Conservation (phyloP, 176 grass and related monocot species). For the maize (Zea mays) region Zm-B73-REFERENCE-NAM-5.0 NC_050097.1:203053001-203053500, state of each 20-base stretch:
- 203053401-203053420: too few relatives aligned
- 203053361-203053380: slow-evolving; percentile 55
- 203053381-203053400: too few relatives aligned
- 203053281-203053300: slow-evolving; percentile 17
- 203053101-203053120: slow-evolving; percentile 42
- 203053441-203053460: background rate
- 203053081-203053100: slow-evolving; percentile 45
- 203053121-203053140: slow-evolving; percentile 36
- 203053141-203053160: slow-evolving; percentile 38
- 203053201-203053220: slow-evolving; percentile 63
- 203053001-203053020: slow-evolving; percentile 69
- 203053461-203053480: too few relatives aligned
- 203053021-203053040: slow-evolving; percentile 68
- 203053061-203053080: slow-evolving; percentile 51
- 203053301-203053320: slow-evolving; percentile 33
- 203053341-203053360: slow-evolving; percentile 52
- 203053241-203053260: slow-evolving; percentile 12
- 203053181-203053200: slow-evolving; percentile 64
- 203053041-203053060: slow-evolving; percentile 58
- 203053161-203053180: slow-evolving; percentile 31
- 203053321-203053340: slow-evolving; percentile 23
- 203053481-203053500: too few relatives aligned
- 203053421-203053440: too few relatives aligned
- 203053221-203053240: slow-evolving; percentile 54
- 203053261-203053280: background rate